Base-by-base conservation (phyloP, 2,329 filamentous ascomycete species). In the Alternaria ventricosa region DNA sequence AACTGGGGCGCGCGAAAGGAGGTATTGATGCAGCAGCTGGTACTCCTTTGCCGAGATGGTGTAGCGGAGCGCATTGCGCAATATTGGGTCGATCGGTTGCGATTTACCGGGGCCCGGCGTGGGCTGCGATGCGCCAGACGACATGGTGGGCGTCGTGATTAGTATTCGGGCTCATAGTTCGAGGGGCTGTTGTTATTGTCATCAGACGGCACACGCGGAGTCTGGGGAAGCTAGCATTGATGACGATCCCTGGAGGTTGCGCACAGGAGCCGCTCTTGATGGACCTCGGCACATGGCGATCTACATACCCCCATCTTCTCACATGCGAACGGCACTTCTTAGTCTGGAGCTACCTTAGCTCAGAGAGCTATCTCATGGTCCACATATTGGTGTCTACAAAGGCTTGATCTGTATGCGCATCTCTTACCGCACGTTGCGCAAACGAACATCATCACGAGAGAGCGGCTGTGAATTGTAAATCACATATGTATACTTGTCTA, bases 1-100 rank as follows among this genome's bases (percentile, higher is more conserved):
- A 73, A 86, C 80, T 82, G 84, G 81, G 6, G 92, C 90, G 50
- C 90, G 89, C 64, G 92, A 93, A 55, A 96, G 86, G 57, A 97
- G 87, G 76, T 94, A 94, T 75, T 91, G 90, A 80, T 97, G 93
- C 18, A 97, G 87, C 1, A 90, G 84, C 70, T 92, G 90, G 80
- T 97, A 97, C 79, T 97, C 94, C 79, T 90, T 89, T 45, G 93
- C 89, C 76, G 94, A 93, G 57, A 90, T 80, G 61, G 92, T 96
- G 81, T 97, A 94, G 70, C 94, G 90, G 63, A 97, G 85, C 46
- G 93, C 90, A 79, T 96, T 96, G 80, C 92, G 92, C 60, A 96
- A 86, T 66, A 96, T 86, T 6, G 92, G 91, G 70, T 95, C 91
- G 63, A 86, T 73, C 20, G 59, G 69, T 30, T 77, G 70, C 22